phyloP scores from a whole-genome alignment of 306 rosid species.

The Cicer pinnatifidum region DNA sequence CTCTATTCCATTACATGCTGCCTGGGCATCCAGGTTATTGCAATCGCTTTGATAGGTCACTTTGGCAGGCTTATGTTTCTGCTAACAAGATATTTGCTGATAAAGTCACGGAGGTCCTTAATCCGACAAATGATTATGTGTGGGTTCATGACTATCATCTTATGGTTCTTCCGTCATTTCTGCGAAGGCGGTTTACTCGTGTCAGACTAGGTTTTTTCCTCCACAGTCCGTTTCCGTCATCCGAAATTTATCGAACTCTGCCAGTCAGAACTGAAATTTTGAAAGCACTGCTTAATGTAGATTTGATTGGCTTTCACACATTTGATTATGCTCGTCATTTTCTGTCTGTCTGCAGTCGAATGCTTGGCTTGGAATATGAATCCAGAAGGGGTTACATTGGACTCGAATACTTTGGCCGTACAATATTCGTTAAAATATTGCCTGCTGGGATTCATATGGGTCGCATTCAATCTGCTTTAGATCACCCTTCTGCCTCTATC shows the following conservation, averaged over 20 bases:
- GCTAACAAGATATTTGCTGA: slow-evolving; percentile 81
- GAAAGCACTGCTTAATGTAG: slow-evolving; percentile 74
- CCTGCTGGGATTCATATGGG: slow-evolving; percentile 90
- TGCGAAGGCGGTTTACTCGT: slow-evolving; percentile 61
- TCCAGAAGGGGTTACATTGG: slow-evolving; percentile 80
- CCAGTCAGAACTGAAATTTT: slow-evolving; percentile 85
- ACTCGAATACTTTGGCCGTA: slow-evolving; percentile 85
- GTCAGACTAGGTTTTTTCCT: slow-evolving; percentile 87
- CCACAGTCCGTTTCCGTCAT: slow-evolving; percentile 85
- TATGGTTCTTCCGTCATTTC: slow-evolving; percentile 90
- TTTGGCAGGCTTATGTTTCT: slow-evolving; percentile 90
- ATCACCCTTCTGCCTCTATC: slow-evolving; percentile 56
- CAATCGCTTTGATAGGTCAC: slow-evolving; percentile 68
- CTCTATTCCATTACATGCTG: slow-evolving; percentile 82
- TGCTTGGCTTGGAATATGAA: slow-evolving; percentile 80
- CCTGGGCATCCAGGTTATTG: slow-evolving; percentile 72
- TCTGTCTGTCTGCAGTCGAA: slow-evolving; percentile 77
- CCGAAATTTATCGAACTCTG: slow-evolving; percentile 76
- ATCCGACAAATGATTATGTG: slow-evolving; percentile 73
- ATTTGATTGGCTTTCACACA: slow-evolving; percentile 85
- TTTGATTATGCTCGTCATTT: slow-evolving; percentile 95
- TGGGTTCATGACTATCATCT: slow-evolving; percentile 97
- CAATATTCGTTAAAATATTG: slow-evolving; percentile 69
- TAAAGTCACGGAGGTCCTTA: slow-evolving; percentile 77
- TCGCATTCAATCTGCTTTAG: slow-evolving; percentile 63